Percentiles rank a stretch among this genome's conserved stretches.
Evolutionary conservation across 805 yeast species (phyloP).

Genomic region (Wickerhamomyces strasburgensis): DNA sequence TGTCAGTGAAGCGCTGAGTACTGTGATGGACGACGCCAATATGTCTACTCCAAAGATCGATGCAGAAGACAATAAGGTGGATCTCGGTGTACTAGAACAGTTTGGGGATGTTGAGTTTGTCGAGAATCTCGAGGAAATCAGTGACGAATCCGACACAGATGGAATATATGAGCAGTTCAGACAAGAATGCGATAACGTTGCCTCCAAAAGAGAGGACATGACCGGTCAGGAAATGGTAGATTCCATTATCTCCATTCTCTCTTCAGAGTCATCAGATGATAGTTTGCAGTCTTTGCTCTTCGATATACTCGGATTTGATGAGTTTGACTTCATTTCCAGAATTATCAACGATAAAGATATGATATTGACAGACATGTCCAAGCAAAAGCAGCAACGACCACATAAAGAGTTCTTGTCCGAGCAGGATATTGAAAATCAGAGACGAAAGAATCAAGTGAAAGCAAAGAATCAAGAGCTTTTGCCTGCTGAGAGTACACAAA

Average conservation of each 20-base stretch:
- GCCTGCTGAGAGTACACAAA: slow-evolving; percentile 40
- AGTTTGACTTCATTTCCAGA: slow-evolving; percentile 70
- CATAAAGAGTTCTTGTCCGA: slow-evolving; percentile 40
- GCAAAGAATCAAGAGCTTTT: slow-evolving; percentile 46
- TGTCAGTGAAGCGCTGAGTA: slow-evolving; percentile 47
- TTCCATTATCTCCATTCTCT: slow-evolving; percentile 28
- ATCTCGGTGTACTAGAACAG: slow-evolving; percentile 29
- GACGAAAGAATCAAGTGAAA: slow-evolving; percentile 42
- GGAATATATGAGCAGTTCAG: slow-evolving; percentile 18
- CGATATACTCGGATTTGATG: slow-evolving; percentile 82
- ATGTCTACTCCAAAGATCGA: slow-evolving; percentile 36
- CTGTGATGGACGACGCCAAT: slow-evolving; percentile 20
- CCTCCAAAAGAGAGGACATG: slow-evolving; percentile 30
- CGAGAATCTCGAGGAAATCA: slow-evolving; percentile 16
- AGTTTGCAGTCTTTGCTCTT: slow-evolving; percentile 67
- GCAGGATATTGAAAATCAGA: slow-evolving; percentile 50
- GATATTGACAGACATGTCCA: slow-evolving; percentile 23
- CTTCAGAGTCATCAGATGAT: slow-evolving; percentile 41
- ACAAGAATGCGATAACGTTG: slow-evolving; percentile 27
- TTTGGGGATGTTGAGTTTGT: slow-evolving; percentile 28
- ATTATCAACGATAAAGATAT: slow-evolving; percentile 44
- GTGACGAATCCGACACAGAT: slow-evolving; percentile 8
- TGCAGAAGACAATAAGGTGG: slow-evolving; percentile 32
- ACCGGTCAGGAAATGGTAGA: slow-evolving; percentile 29
- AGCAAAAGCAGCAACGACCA: slow-evolving; percentile 18